phyloP scores from a whole-genome alignment of 192 early-diverging fungal genomes.

The Dissophora ornata region DNA sequence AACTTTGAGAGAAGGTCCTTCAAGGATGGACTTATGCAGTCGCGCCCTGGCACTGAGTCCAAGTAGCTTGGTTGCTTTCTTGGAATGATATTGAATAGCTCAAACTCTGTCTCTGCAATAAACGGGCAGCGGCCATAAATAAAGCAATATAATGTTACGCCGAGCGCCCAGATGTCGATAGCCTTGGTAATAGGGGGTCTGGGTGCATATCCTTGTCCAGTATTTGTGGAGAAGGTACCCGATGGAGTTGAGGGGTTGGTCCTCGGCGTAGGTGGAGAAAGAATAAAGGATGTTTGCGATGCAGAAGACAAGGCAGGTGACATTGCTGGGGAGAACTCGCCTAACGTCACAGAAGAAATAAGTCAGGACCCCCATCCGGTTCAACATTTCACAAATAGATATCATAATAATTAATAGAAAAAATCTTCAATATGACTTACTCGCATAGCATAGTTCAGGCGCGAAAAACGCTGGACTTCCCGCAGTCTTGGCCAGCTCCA shows the following conservation, averaged over 20 bases:
- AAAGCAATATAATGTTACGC: constrained; percentile 95
- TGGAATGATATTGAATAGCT: constrained; percentile 93
- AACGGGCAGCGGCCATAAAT: constrained; percentile 94
- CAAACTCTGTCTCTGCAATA: constrained; percentile 93
- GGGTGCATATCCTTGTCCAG: constrained; percentile 23
- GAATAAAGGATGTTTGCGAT: constrained; percentile 43
- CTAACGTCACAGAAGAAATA: constrained; percentile 2
- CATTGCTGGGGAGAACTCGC: constrained; percentile 41
- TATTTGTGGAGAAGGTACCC: constrained; percentile 15
- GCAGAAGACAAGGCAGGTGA: constrained; percentile 34
- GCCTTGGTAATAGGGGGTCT: constrained; percentile 78
- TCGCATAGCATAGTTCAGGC: constrained; percentile 91
- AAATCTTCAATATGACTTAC: constrained; percentile 24
- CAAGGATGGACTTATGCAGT: constrained; percentile 66
- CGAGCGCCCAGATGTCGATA: constrained; percentile 98
- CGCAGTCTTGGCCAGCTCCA: constrained; percentile 93
- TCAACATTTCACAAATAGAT: too few relatives aligned
- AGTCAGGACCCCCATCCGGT: too few relatives aligned
- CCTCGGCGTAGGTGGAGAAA: constrained; percentile 37
- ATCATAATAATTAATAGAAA: too few relatives aligned
- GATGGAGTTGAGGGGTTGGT: constrained; percentile 32
- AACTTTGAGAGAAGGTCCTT: constrained; percentile 79
- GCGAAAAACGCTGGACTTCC: constrained; percentile 99
- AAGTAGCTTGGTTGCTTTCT: constrained; percentile 71
- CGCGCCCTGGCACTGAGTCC: constrained; percentile 60